Evolutionary conservation across 495 filamentous ascomycete genomes (phyloP).

Genomic region (Penicillium parvum): DNA sequence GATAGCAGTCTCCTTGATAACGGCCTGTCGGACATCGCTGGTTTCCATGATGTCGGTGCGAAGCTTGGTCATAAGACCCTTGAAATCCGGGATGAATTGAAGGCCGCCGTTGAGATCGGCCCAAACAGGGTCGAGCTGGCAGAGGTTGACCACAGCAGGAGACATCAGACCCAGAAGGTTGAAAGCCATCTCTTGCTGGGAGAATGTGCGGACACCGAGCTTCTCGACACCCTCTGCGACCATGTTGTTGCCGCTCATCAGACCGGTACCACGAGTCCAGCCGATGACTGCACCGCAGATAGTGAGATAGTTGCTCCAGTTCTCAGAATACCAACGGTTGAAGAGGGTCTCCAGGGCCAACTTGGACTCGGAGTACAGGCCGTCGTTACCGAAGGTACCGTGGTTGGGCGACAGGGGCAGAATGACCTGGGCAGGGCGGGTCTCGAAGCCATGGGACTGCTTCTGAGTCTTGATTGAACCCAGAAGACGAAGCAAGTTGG

Average conservation of each 20-base stretch:
- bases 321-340: conserved; percentile 97
- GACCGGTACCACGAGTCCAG: conserved; percentile 96
- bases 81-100: conserved; percentile 96
- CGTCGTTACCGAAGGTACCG: conserved; percentile 96
- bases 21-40: conserved; percentile 86
- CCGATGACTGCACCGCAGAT: conserved; percentile 98
- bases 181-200: conserved; percentile 99
- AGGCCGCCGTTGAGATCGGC: conserved; percentile 97
- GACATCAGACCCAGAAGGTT: conserved; percentile 97
- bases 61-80: conserved; percentile 83
- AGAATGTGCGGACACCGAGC: conserved; percentile 96
- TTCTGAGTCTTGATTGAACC: conserved; percentile 90
- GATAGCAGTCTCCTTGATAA: conserved; percentile 91
- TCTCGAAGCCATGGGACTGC: conserved; percentile 79
- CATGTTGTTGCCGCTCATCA: conserved; percentile 98
- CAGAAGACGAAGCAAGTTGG: conserved; percentile 87
- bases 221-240: conserved; percentile 95
- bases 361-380: conserved; percentile 97
- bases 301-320: conserved; percentile 95
- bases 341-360: conserved; percentile 95
- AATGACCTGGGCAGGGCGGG: conserved; percentile 92
- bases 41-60: conserved; percentile 91
- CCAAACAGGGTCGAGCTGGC: conserved; percentile 91
- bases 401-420: conserved; percentile 96
- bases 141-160: conserved; percentile 88